These are phyloP conservation scores for Fusarium tricinctum DNA, from an alignment of 2,329 filamentous ascomycete genomes.

Conservation along the genomic window DNA sequence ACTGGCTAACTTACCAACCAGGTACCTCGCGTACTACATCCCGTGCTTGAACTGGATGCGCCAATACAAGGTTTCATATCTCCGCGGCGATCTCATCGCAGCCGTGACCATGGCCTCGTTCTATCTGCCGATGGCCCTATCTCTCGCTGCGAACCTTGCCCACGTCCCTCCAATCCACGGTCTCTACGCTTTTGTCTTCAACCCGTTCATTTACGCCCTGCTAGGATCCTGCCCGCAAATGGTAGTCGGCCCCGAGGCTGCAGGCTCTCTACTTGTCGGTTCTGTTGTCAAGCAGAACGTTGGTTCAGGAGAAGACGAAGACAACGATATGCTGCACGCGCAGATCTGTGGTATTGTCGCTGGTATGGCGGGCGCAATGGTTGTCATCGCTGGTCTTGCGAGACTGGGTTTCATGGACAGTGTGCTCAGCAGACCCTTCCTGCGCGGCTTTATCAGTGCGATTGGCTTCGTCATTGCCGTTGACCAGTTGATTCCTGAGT, in stretches of 20 bases:
- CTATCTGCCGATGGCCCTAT: constrained; percentile 97
- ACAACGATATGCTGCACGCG: constrained; percentile 77
- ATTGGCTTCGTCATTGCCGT: constrained; percentile 97
- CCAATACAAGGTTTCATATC: constrained; percentile 85
- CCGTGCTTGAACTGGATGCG: constrained; percentile 91
- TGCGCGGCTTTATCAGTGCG: constrained; percentile 95
- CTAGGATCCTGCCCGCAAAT: constrained; percentile 93
- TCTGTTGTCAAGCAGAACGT: constrained; percentile 86
- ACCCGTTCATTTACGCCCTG: constrained; percentile 90
- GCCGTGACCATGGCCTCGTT: constrained; percentile 98
- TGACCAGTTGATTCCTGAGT: constrained; percentile 92
- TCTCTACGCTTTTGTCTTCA: constrained; percentile 93
- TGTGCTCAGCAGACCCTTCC: constrained; percentile 90
- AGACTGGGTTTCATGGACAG: constrained; percentile 94
- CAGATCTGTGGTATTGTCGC: constrained; percentile 90
- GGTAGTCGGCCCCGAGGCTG: constrained; percentile 94
- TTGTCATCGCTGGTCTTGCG: constrained; percentile 87
- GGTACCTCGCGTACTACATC: constrained; percentile 93
- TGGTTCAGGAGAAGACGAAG: constrained; percentile 73
- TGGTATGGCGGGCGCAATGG: constrained; percentile 87
- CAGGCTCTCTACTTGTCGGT: constrained; percentile 90
- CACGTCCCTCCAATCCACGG: constrained; percentile 95
- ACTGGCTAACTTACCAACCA: constrained; percentile 53
- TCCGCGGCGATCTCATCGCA: constrained; percentile 88
- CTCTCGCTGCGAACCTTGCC: constrained; percentile 90